These are phyloP conservation scores for Endoconidiophora polonica DNA, from an alignment of 2,329 filamentous ascomycete species.

Conservation along the genomic window DNA sequence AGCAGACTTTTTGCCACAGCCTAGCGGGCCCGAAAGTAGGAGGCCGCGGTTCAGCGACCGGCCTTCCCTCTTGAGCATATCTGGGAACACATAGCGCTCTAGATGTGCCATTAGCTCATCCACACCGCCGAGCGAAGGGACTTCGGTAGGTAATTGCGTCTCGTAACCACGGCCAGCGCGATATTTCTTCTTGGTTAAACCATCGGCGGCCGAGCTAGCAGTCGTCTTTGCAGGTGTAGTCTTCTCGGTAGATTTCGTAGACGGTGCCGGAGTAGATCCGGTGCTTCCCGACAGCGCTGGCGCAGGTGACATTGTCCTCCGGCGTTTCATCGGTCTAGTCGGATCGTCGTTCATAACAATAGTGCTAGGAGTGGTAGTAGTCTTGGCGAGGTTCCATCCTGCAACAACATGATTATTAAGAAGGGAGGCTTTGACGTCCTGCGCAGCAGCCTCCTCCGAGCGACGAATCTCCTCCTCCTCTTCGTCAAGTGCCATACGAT, in stretches of 20 bases:
- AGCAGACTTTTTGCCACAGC: conserved; percentile 67
- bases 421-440: conserved; percentile 20
- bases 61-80: conserved; percentile 10
- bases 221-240: conserved; percentile 6
- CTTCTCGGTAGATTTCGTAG: neutral
- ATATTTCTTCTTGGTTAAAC: conserved; percentile 17
- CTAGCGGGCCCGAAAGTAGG: conserved; percentile 60
- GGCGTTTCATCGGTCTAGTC: conserved; percentile 20
- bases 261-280: neutral
- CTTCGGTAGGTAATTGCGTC: conserved; percentile 17
- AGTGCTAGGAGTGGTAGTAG: conserved; percentile 6
- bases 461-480: conserved; percentile 23
- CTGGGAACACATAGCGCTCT: conserved; percentile 8
- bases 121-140: conserved; percentile 19
- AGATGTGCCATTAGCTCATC: conserved; percentile 14
- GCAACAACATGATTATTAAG: conserved; percentile 28
- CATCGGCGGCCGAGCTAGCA: conserved; percentile 13
- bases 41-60: conserved; percentile 31
- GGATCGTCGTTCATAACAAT: conserved; percentile 18
- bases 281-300: neutral
- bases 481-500: conserved; percentile 26
- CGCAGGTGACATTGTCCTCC: conserved; percentile 12
- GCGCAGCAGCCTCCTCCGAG: conserved; percentile 11
- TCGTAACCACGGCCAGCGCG: conserved; percentile 19
- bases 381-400: conserved; percentile 21